Percentiles rank a stretch among this genome's conserved stretches.
Conservation (phyloP, 2,329 filamentous ascomycete species). For the Fusarium heterosporum region DNA sequence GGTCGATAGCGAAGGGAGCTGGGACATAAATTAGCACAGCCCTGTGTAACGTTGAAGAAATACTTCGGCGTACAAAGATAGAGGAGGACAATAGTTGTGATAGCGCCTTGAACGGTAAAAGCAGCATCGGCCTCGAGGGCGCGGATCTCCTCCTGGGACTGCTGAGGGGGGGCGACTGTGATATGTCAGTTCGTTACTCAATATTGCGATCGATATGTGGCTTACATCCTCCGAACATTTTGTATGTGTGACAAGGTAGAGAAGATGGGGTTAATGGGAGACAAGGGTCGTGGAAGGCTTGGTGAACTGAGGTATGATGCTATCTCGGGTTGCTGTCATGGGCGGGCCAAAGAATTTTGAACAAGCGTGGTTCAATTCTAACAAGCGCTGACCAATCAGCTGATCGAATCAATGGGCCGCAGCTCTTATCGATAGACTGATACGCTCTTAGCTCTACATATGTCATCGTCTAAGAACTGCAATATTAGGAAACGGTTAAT, state of each 20-base stretch:
- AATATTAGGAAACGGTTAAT: not conserved
- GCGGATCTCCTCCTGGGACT: conserved; percentile 76
- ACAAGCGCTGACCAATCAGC: conserved; percentile 30
- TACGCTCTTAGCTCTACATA: not conserved
- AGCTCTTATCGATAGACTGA: conserved; percentile 54
- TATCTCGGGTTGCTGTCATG: conserved; percentile 39
- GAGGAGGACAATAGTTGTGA: conserved; percentile 73
- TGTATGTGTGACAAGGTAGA: conserved; percentile 42
- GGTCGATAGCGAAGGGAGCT: conserved; percentile 71
- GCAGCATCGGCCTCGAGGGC: conserved; percentile 75
- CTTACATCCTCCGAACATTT: conserved; percentile 74
- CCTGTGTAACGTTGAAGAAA: not conserved
- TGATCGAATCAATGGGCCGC: conserved; percentile 1
- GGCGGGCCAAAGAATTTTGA: conserved; percentile 42
- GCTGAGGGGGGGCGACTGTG: conserved; percentile 75
- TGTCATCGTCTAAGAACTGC: conserved; percentile 7
- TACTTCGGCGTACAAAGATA: conserved; percentile 75
- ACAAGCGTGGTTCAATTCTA: conserved; percentile 23
- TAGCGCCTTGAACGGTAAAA: conserved; percentile 74
- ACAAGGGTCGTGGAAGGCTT: conserved; percentile 16
- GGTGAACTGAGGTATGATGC: conserved; percentile 42
- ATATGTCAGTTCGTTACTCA: conserved; percentile 34
- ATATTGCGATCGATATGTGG: conserved; percentile 13
- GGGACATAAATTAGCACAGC: conserved; percentile 16
- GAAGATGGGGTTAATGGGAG: conserved; percentile 3